Percentiles rank a stretch among this genome's conserved stretches.
Conservation (phyloP, 1,139 yeast species). For the Meyerozyma elateridarum region DNA sequence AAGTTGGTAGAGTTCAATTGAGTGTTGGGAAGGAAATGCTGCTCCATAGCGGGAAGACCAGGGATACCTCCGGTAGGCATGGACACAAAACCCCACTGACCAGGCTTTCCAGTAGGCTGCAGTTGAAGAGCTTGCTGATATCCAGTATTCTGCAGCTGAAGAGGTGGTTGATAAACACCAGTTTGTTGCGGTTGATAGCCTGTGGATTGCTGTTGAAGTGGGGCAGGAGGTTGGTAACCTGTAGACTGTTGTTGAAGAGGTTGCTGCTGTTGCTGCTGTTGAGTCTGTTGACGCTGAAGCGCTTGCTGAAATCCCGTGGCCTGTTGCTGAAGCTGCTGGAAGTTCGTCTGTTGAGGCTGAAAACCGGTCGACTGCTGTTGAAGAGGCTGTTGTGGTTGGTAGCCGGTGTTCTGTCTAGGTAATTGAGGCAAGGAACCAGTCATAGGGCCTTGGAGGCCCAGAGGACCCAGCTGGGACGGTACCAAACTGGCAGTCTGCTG, state of each 20-base stretch:
- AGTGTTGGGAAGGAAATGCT: slow-evolving; percentile 68
- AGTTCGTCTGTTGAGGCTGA: slow-evolving; percentile 21
- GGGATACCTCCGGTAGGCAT: slow-evolving; percentile 73
- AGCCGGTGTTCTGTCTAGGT: slow-evolving; percentile 20
- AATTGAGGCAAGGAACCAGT: slow-evolving; percentile 20
- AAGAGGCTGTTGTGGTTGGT: slow-evolving; percentile 10
- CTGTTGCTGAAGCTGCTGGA: slow-evolving; percentile 16
- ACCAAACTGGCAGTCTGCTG: slow-evolving; percentile 46
- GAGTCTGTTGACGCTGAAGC: slow-evolving; percentile 10
- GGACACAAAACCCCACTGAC: slow-evolving; percentile 78
- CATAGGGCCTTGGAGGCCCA: too few species aligned
- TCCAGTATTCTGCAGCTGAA: slow-evolving; percentile 4
- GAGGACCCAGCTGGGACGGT: slow-evolving; percentile 42
- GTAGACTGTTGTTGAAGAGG: slow-evolving; percentile 10
- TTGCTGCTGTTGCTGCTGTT: slow-evolving; percentile 17
- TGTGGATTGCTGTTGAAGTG: neutral
- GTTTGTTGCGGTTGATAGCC: slow-evolving; percentile 13
- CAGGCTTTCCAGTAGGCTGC: slow-evolving; percentile 71
- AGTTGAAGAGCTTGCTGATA: slow-evolving; percentile 26
- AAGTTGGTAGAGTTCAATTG: slow-evolving; percentile 38
- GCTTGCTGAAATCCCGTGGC: slow-evolving; percentile 17
- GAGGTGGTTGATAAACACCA: slow-evolving; percentile 10
- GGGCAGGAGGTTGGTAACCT: slow-evolving; percentile 1
- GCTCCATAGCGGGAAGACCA: slow-evolving; percentile 70
- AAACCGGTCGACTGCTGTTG: slow-evolving; percentile 14